Evolutionary conservation across 2,329 filamentous ascomycete genomes (phyloP), one percentile per base, ranked within the genome.

Genomic region (Penicillium verrucosum): DNA sequence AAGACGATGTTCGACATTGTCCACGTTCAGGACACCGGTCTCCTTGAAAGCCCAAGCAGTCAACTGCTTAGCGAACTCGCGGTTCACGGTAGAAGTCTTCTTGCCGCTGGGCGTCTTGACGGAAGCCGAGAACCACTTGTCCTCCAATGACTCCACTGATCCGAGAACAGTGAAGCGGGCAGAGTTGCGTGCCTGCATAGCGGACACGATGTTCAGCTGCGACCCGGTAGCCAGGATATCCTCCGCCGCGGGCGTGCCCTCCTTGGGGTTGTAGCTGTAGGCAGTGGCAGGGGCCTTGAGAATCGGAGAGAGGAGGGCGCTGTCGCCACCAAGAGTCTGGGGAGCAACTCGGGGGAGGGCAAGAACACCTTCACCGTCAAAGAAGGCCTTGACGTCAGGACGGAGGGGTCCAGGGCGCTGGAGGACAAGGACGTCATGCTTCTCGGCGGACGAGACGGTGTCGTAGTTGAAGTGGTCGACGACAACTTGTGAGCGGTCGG

Each of bases 401-500:
- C 89, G 87, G 59, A 88, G 73, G 48, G 83, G 77, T 57, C 79
- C 77, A 4, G 92, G 89, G 36, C 85, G 81, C 42, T 89, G 84
- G 50, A 97, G 78, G 30, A 97, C 82, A 43, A 99, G 81, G 30
- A 96, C 89, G 76, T 97, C 91, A 76, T 99, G 94, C 70, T 86
- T 84, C 62, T 97, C 92, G 48, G 86, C 71, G 5, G 93, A 88
- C 40, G 88, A 90, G 32, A 83, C 66, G 55, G 83, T 81, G 70
- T 97, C 93, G 77, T 94, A 94, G 79, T 90, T 89, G 85, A 97
- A 97, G 80, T 99, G 94, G 77, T 97, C 94, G 60, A 97, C 88
- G 6, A 96, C 88, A 56, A 93, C 80, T 56, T 90, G 87, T 54
- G 88, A 90, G 69, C 92, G 90, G 76, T 96, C 93, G 36, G 85